Evolutionary conservation across 2,329 filamentous ascomycete species (phyloP), one percentile per base, ranked within the genome.

Genomic region (Davidsoniella australis): DNA sequence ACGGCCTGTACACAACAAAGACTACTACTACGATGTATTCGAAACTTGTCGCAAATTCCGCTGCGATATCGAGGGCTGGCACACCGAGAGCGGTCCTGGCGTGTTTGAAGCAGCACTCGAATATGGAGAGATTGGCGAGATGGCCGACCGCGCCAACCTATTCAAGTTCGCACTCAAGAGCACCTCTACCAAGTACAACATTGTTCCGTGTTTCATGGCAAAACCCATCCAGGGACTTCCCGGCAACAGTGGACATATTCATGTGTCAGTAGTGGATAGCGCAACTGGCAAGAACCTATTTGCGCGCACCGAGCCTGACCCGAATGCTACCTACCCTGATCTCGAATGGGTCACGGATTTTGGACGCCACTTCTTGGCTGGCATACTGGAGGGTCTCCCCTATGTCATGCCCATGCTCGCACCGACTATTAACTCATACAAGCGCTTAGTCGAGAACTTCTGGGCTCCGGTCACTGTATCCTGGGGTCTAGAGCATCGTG

Each of bases 201-300:
- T 98, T 60, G 94, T 86, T 0, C 91, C 91, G 0, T 94, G 85
- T 64, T 98, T 98, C 70, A 98, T 98, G 91, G 91, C 91, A 14
- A 98, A 98, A 65, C 91, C 91, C 2, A 80, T 84, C 56, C 76
- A 93, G 58, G 87, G 88, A 0, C 70, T 96, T 0, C 91, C 91
- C 0, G 91, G 91, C 43, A 96, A 96, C 68, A 91, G 83, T 55
- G 91, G 91, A 1, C 91, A 98, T 62, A 89, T 94, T 72, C 91
- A 98, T 63, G 72, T 96, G 54, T 96, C 89, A 1, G 69, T 98
- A 8, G 80, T 89, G 16, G 84, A 89, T 60, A 72, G 75, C 55
- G 67, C 75, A n/a, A 49, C 42, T n/a, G 84, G 85, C 52, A 82
- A 81, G 61, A 98, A 98, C 60, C 72, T 95, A 18, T 82, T 98